Evolutionary conservation across 2,329 filamentous ascomycete species (phyloP).

Genomic region (Aspergillaceae sp.): DNA sequence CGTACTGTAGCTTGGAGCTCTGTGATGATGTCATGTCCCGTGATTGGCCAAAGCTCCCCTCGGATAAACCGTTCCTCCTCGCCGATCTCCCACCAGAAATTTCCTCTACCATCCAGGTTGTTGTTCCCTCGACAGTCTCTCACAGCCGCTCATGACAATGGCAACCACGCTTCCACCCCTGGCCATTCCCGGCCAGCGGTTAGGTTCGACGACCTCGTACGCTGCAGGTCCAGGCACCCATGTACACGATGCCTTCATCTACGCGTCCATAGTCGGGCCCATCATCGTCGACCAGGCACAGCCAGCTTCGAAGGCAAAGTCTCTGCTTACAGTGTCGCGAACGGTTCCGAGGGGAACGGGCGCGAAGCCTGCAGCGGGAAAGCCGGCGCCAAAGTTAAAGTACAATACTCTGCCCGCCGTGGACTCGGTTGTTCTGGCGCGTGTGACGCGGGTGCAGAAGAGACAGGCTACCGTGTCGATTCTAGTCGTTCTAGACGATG

Average conservation of each 20-base stretch:
- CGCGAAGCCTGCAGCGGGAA: slow-evolving; percentile 3
- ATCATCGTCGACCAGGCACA: slow-evolving; percentile 48
- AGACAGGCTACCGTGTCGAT: slow-evolving; percentile 81
- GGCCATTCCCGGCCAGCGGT: slow-evolving; percentile 71
- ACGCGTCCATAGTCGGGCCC: slow-evolving; percentile 72
- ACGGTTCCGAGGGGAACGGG: neutral
- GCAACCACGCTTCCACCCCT: slow-evolving; percentile 35
- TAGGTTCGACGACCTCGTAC: slow-evolving; percentile 61
- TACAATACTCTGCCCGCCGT: slow-evolving; percentile 75
- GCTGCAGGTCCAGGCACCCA: slow-evolving; percentile 75
- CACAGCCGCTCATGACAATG: slow-evolving; percentile 11
- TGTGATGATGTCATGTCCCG: neutral
- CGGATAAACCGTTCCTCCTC: slow-evolving; percentile 9
- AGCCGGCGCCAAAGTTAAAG: slow-evolving; percentile 33
- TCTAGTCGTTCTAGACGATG: slow-evolving; percentile 61
- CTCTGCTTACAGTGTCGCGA: slow-evolving; percentile 33
- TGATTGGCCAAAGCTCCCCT: neutral
- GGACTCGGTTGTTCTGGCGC: slow-evolving; percentile 68
- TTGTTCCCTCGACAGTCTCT: too few species aligned
- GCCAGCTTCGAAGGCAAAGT: slow-evolving; percentile 22
- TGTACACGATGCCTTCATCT: slow-evolving; percentile 63
- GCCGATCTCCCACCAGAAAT: slow-evolving; percentile 1
- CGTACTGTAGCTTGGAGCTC: neutral
- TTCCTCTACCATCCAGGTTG: slow-evolving; percentile 4
- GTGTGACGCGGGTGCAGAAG: slow-evolving; percentile 75